phyloP scores from a whole-genome alignment of 768 basidiomycete species.

The Cyathus striatus region DNA sequence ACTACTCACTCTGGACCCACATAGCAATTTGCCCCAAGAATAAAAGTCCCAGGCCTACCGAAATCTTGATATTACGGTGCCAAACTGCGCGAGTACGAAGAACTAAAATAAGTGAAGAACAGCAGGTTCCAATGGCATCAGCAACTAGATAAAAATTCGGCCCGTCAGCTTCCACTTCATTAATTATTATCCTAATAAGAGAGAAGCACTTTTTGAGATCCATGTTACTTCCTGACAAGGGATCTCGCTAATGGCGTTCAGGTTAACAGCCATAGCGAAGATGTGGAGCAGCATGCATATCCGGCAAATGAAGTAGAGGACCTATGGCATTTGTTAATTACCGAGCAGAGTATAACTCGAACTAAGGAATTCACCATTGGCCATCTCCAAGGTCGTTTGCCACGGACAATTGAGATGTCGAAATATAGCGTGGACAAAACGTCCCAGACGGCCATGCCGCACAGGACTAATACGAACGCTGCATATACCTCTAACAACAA shows the following conservation, averaged over 20 bases:
- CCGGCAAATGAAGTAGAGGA: conserved; percentile 24
- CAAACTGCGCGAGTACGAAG: conserved; percentile 28
- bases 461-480: conserved; percentile 23
- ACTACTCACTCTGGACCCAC: conserved; percentile 24
- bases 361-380: conserved; percentile 20
- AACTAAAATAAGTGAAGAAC: conserved; percentile 25
- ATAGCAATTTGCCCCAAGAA: conserved; percentile 22
- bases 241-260: conserved; percentile 26
- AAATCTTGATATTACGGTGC: conserved; percentile 20
- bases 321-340: conserved; percentile 8
- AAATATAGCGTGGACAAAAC: conserved; percentile 22
- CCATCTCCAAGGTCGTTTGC: conserved; percentile 25
- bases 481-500: conserved; percentile 19
- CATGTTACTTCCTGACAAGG: conserved; percentile 25
- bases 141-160: conserved; percentile 13
- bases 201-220: conserved; percentile 22
- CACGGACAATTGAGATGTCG: conserved; percentile 23
- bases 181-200: not conserved
- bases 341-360: not conserved
- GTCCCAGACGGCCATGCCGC: conserved; percentile 27
- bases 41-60: conserved; percentile 12
- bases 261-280: conserved; percentile 23
- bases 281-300: conserved; percentile 27
- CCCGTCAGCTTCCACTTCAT: too few relatives aligned
- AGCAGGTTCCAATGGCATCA: conserved; percentile 26